phyloP scores from a whole-genome alignment of 129 eudicot genomes.

The Logfia minima region DNA sequence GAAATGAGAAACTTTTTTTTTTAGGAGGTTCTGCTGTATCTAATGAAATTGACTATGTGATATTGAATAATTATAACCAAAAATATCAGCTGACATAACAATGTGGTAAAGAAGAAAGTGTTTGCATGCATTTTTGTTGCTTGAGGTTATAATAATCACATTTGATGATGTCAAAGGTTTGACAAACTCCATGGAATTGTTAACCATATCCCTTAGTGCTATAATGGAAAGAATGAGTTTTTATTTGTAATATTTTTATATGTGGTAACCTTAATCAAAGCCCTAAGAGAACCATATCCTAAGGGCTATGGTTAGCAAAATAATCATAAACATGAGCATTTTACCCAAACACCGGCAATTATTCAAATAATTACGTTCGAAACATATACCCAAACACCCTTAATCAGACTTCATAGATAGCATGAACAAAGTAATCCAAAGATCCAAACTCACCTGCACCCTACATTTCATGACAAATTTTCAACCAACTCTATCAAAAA shows the following conservation, averaged over 20 bases:
- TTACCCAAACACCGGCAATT: conserved; percentile 9
- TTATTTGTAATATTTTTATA: too few relatives aligned
- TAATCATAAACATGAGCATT: conserved; percentile 9
- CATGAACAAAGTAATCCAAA: background rate
- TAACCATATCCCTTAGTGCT: background rate
- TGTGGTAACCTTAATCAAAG: background rate
- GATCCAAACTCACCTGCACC: conserved; percentile 11
- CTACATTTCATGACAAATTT: conserved; percentile 14
- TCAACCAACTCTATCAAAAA: background rate
- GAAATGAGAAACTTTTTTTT: background rate
- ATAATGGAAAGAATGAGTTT: background rate
- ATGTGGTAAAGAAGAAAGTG: background rate
- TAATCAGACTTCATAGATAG: conserved; percentile 10
- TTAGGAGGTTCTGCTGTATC: background rate
- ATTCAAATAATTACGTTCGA: conserved; percentile 2
- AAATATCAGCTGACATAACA: background rate
- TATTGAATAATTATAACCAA: background rate
- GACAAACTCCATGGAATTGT: background rate
- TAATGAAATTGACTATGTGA: background rate
- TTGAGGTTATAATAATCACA: background rate
- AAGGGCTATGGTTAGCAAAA: background rate
- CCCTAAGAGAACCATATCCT: background rate
- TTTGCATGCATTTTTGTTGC: background rate
- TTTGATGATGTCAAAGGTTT: background rate
- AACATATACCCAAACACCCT: conserved; percentile 5